phyloP scores from a whole-genome alignment of 1,139 yeast species.

The Taphrina populina region DNA sequence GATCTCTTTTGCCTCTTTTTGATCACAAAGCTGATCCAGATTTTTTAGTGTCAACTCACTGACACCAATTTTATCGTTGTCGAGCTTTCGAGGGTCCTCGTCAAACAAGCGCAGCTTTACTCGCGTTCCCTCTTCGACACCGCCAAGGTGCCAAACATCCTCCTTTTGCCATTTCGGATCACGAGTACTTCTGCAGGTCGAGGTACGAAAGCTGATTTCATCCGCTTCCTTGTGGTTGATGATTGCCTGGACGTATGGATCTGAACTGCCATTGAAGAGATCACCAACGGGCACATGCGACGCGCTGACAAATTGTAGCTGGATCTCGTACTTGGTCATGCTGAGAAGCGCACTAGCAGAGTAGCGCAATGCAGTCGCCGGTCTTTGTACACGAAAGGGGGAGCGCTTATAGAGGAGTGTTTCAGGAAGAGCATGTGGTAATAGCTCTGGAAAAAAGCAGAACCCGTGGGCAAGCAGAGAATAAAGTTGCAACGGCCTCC shows the following conservation, averaged over 20 bases:
- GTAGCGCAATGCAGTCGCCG: too few species aligned
- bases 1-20: slow-evolving; percentile 10
- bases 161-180: slow-evolving; percentile 30
- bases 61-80: slow-evolving; percentile 28
- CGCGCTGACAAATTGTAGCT: slow-evolving; percentile 19
- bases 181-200: slow-evolving; percentile 21
- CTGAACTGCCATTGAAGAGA: slow-evolving; percentile 22
- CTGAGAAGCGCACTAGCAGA: too few species aligned
- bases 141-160: slow-evolving; percentile 29
- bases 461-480: too few species aligned
- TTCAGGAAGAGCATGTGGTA: too few species aligned
- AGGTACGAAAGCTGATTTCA: slow-evolving; percentile 20
- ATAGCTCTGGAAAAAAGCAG: too few species aligned
- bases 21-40: slow-evolving; percentile 7
- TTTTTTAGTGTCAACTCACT: neutral
- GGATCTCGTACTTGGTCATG: slow-evolving; percentile 14
- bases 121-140: slow-evolving; percentile 19
- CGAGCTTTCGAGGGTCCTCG: slow-evolving; percentile 30
- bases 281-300: slow-evolving; percentile 28
- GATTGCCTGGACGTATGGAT: slow-evolving; percentile 27
- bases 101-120: slow-evolving; percentile 21
- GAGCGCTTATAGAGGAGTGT: too few species aligned
- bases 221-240: slow-evolving; percentile 20
- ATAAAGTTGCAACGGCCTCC: too few species aligned
- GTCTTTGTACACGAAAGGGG: too few species aligned